Base-by-base conservation (phyloP, 139 green algal genomes). In the Coelastrella sp. region DNA sequence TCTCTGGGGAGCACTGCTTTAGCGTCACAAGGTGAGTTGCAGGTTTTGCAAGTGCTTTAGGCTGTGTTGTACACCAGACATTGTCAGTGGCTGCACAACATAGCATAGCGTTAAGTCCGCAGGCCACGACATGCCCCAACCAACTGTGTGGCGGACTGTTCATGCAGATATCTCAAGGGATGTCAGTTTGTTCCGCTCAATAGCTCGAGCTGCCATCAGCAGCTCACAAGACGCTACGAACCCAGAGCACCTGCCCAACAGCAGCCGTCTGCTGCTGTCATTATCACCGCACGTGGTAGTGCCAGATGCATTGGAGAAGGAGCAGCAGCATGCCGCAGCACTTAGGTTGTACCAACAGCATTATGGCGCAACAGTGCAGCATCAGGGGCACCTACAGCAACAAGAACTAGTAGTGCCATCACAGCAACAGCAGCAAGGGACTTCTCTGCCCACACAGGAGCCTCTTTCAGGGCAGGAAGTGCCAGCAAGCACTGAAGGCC, bases 251-350 rank as follows among this genome's bases (percentile, higher is more conserved):
- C 65, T 88, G 14, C 47, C 17, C 56, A 13, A 58, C 14, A 58
- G 54, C 73, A 61, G 5, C 78, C 85, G 68, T 68, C 80, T 80
- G 83, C 81, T 84, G 74, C 91, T 90, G 81, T 86, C 90, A 6
- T 61, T 89, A 47, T 94, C 93, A 2, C 91, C 88, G 22, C 92
- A 94, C 23, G 82, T 90, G 14, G 89, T 91, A 57, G 81, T 93
- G 58, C 91, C 79, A 56, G 91, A 92, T 73, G 58, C 47, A 3
- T 59, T 66, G 65, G 79, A 80, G 23, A 82, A 61, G 8, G 65
- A 87, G 87, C 19, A 81, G 66, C 64, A 47, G 17, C 11, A 88
- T 59, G 80, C 75, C 8, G 73, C 57, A n/a, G 71, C 54, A 5
- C 7, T 60, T 20, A 58, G 23, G 56, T 17, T 32, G 60, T 73